Base-by-base conservation (phyloP, 2,329 filamentous ascomycete genomes). In the Arthrobotrys conoides region DNA sequence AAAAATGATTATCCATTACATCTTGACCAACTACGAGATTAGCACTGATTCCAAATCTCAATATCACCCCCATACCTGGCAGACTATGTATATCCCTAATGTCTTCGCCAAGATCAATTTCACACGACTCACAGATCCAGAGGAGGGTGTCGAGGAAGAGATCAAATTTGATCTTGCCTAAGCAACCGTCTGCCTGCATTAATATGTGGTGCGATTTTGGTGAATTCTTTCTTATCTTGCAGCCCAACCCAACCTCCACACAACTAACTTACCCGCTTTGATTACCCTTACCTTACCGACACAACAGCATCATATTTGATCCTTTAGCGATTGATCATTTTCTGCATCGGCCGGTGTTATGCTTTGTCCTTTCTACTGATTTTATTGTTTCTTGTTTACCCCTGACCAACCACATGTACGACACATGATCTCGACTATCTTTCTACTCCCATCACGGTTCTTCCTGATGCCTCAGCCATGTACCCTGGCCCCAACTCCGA, bases 1-100 rank as follows among this genome's bases (percentile, higher is more conserved):
- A 22, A 79, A 79, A 36, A 75, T 79, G 70, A 30, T 79, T 22
- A 53, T 79, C 12, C 69, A 75, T 22, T 75, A 79, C n/a, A 51
- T 79, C 5, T 63, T 79, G 49, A 66, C 70, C 5, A 79, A 73
- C 24, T 79, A 75, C 44, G 70, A 79, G 41, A 75, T 79, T n/a
- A 53, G 49, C 3, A 24, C 33, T 9, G 70, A 79, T 24, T 18
- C 38, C 9, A 30, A 70, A 5, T 75, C 69, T 3, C 38, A 65
- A 14, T 75, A 73, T 27, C 48, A 73, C 10, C 76, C 76, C 10
- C 65, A 72, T 38, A 69, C 64, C 8, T 70, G 53, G 57, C 76
- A 79, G 33, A 79, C 76, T 3, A 79, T 79, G 76, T 79, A 79
- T 36, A 79, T 79, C 38, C 76, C 76, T 10, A 79, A 79, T 16